Conservation (phyloP, 2,329 filamentous ascomycete species). For the Passalora sequoiae region DNA sequence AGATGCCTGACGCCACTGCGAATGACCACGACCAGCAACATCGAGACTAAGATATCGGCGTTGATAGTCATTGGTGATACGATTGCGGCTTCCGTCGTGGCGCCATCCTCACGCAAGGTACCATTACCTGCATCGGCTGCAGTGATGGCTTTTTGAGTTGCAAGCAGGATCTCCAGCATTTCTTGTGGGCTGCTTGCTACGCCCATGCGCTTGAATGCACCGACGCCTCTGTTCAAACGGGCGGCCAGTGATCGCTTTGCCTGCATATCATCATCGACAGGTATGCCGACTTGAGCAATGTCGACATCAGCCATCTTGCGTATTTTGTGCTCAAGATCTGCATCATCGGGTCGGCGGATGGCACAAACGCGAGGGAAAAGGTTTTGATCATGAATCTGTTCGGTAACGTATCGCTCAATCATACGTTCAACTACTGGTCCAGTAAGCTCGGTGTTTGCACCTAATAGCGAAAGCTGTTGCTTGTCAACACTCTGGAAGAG, state of each 20-base stretch:
- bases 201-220: constrained; percentile 82
- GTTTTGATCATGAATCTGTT: constrained; percentile 80
- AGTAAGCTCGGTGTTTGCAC: constrained; percentile 87
- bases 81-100: constrained; percentile 39
- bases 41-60: constrained; percentile 86
- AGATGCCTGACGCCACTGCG: constrained; percentile 81
- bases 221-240: constrained; percentile 71
- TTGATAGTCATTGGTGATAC: constrained; percentile 63
- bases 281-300: constrained; percentile 87
- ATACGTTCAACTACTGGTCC: constrained; percentile 86
- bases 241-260: constrained; percentile 77
- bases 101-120: constrained; percentile 23
- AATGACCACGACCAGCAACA: constrained; percentile 88
- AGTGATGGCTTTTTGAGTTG: constrained; percentile 78
- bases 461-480: constrained; percentile 84
- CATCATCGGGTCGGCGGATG: constrained; percentile 73
- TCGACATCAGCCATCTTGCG: constrained; percentile 91
- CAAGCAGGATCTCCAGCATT: constrained; percentile 76
- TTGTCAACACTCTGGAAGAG: constrained; percentile 95
- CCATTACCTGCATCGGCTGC: constrained; percentile 37
- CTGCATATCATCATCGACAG: constrained; percentile 69
- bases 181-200: constrained; percentile 75
- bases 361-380: constrained; percentile 78
- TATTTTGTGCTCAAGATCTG: constrained; percentile 83
- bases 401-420: constrained; percentile 89